phyloP scores from a whole-genome alignment of 169 alveolate genomes.

The Plasmodium falciparum region DNA sequence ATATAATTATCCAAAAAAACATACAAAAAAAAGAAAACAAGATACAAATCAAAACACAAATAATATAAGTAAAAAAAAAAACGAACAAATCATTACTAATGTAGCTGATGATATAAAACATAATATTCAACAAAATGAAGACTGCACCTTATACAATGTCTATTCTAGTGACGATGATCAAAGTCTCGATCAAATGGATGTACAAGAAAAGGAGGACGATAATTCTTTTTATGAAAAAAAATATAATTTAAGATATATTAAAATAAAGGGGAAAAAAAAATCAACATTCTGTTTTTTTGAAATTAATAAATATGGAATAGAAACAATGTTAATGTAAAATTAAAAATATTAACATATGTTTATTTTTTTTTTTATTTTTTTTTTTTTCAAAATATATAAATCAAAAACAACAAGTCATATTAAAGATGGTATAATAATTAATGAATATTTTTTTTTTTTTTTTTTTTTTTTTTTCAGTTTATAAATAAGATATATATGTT shows the following conservation, averaged over 20 bases:
- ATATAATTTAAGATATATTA: slow-evolving; percentile 59
- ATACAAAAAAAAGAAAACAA: background rate
- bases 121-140: slow-evolving; percentile 3
- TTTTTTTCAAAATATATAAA: background rate
- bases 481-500: too few species aligned
- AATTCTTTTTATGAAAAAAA: slow-evolving; percentile 26
- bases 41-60: background rate
- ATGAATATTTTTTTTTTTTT: too few species aligned
- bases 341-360: background rate
- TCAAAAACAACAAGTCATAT: too few species aligned
- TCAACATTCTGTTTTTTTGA: slow-evolving; percentile 41
- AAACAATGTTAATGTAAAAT: slow-evolving; percentile 9
- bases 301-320: slow-evolving; percentile 42
- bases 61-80: background rate
- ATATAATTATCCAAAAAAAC: slow-evolving; percentile 12
- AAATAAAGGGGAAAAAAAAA: slow-evolving; percentile 26
- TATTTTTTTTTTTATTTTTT: background rate
- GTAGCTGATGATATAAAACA: slow-evolving; percentile 3
- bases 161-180: slow-evolving; percentile 29
- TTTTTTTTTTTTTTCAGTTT: too few species aligned
- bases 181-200: slow-evolving; percentile 6
- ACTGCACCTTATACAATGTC: background rate
- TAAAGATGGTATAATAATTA: too few species aligned
- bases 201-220: slow-evolving; percentile 7
- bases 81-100: background rate